Evolutionary conservation across 768 basidiomycete species (phyloP).

Genomic region (Pleurotus eryngii): DNA sequence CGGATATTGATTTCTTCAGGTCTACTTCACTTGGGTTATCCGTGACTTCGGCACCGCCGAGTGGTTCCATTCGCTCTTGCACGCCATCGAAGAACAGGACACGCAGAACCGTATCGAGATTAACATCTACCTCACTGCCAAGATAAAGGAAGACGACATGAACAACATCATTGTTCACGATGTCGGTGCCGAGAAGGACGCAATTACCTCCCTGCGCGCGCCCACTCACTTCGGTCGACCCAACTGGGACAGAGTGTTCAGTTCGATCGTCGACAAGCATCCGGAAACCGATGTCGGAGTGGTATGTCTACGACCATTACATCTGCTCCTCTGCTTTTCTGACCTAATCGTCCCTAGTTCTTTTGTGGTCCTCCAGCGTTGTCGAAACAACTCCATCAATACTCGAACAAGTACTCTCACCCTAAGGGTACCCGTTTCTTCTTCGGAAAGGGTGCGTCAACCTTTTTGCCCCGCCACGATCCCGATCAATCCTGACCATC

Average conservation of each 20-base stretch:
- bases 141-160: constrained; percentile 89
- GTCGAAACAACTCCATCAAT: constrained; percentile 67
- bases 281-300: constrained; percentile 89
- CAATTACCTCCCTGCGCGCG: constrained; percentile 83
- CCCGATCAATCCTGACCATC: too few relatives aligned
- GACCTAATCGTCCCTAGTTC: constrained; percentile 38
- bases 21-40: constrained; percentile 95
- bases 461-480: neutral
- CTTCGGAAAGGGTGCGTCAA: constrained; percentile 76
- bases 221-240: constrained; percentile 93
- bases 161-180: constrained; percentile 92
- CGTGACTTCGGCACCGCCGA: constrained; percentile 87
- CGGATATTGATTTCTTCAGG: constrained; percentile 24
- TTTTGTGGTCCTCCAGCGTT: constrained; percentile 83
- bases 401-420: constrained; percentile 83
- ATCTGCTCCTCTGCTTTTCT: neutral
- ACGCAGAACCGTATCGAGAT: constrained; percentile 84
- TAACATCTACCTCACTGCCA: constrained; percentile 89
- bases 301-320: constrained; percentile 36
- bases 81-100: constrained; percentile 94
- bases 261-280: constrained; percentile 76
- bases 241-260: constrained; percentile 77
- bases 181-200: constrained; percentile 90
- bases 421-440: constrained; percentile 81
- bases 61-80: constrained; percentile 92